Percentiles rank a stretch among this genome's conserved stretches.
Conservation (phyloP, 176 grass and related monocot species). For the Avena eriantha region DNA sequence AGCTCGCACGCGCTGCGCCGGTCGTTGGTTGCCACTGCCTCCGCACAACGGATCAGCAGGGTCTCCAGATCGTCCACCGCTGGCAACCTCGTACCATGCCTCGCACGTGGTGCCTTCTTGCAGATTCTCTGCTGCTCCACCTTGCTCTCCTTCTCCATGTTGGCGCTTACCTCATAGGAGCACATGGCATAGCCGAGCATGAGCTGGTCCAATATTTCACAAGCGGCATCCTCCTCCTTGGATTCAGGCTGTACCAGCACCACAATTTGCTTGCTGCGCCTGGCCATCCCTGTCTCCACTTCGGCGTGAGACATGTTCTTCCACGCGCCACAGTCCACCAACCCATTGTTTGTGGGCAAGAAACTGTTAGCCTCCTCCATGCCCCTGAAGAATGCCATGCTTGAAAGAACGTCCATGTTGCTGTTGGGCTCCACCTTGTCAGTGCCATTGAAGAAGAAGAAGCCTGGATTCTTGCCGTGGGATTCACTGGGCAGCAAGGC, state of each 20-base stretch:
- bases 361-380: constrained; percentile 59
- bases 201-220: constrained; percentile 55
- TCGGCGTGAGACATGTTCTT: constrained; percentile 25
- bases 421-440: neutral
- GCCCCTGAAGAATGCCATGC: constrained; percentile 40
- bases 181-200: constrained; percentile 39
- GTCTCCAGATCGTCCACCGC: constrained; percentile 54
- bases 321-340: neutral
- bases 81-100: neutral
- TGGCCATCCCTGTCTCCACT: neutral
- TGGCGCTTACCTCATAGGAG: neutral
- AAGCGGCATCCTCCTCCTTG: constrained; percentile 1
- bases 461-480: neutral
- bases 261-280: constrained; percentile 46
- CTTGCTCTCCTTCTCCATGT: constrained; percentile 18
- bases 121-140: constrained; percentile 29
- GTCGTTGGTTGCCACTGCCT: constrained; percentile 55
- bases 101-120: constrained; percentile 27
- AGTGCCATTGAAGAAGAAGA: neutral
- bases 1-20: constrained; percentile 38
- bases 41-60: constrained; percentile 59
- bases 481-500: neutral
- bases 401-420: constrained; percentile 11
- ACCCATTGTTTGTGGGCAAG: constrained; percentile 42
- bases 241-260: constrained; percentile 9